Evolutionary conservation across 306 rosid species (phyloP).

Genomic region (Cicer cuneatum): DNA sequence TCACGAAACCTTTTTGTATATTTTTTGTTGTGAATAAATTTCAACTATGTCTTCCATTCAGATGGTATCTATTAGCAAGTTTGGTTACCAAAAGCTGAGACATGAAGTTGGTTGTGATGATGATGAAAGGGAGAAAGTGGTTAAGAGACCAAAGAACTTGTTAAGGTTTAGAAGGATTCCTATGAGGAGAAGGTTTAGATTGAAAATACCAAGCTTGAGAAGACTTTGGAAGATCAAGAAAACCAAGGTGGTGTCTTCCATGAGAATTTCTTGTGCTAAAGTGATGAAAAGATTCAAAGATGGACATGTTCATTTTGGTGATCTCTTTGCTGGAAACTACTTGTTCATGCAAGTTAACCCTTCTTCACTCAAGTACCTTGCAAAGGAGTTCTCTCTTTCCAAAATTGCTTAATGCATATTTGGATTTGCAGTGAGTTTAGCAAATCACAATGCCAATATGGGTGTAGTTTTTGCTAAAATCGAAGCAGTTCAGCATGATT

Average conservation of each 20-base stretch:
- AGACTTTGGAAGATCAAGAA: slow-evolving; percentile 61
- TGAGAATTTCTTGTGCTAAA: slow-evolving; percentile 54
- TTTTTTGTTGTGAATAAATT: too few species aligned
- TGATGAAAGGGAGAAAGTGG: slow-evolving; percentile 40
- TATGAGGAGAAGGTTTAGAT: slow-evolving; percentile 60
- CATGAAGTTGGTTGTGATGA: slow-evolving; percentile 40
- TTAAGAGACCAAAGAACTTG: slow-evolving; percentile 43
- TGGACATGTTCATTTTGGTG: slow-evolving; percentile 68
- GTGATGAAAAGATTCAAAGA: slow-evolving; percentile 64
- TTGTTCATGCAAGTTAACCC: slow-evolving; percentile 76
- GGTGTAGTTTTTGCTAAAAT: too few species aligned
- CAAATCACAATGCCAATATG: too few species aligned
- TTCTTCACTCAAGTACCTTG: slow-evolving; percentile 52
- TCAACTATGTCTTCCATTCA: slow-evolving; percentile 47
- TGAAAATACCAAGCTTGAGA: slow-evolving; percentile 68
- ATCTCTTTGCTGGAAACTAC: slow-evolving; percentile 86
- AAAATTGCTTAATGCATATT: slow-evolving; percentile 40
- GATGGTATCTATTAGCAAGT: slow-evolving; percentile 41
- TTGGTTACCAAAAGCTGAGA: slow-evolving; percentile 61
- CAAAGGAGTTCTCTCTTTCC: slow-evolving; percentile 43
- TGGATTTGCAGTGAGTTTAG: too few species aligned
- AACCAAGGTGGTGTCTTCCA: slow-evolving; percentile 48
- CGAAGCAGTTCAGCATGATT: too few species aligned
- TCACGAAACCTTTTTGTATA: too few species aligned
- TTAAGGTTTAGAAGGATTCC: slow-evolving; percentile 50